Evolutionary conservation across 2,329 filamentous ascomycete genomes (phyloP).

Genomic region (Xylariaceae sp.): DNA sequence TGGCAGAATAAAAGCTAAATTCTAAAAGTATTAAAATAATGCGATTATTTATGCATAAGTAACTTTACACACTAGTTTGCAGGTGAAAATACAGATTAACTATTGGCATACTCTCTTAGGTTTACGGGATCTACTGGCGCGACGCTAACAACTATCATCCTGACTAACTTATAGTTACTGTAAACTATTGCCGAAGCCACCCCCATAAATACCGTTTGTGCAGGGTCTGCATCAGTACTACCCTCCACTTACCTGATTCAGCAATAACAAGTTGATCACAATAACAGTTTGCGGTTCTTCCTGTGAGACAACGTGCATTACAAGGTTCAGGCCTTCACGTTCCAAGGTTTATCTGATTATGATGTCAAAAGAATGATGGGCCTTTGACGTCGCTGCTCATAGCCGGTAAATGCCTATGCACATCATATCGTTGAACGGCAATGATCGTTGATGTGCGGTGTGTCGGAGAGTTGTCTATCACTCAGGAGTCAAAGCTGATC

Average conservation of each 20-base stretch:
- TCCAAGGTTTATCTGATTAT: not conserved
- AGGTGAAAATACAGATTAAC: no score
- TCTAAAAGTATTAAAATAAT: no score
- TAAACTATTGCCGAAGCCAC: not conserved
- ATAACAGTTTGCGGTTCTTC: not conserved
- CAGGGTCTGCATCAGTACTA: not conserved
- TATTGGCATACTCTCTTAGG: no score
- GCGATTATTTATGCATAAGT: no score
- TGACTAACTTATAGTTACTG: no score
- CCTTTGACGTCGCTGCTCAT: not conserved
- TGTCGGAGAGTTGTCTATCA: not conserved
- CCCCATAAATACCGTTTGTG: not conserved
- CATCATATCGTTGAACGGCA: not conserved
- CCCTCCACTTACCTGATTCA: not conserved
- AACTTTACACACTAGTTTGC: no score
- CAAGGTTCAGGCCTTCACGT: not conserved
- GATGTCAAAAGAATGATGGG: not conserved
- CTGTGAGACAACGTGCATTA: not conserved
- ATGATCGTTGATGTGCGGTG: not conserved
- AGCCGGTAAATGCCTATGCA: not conserved
- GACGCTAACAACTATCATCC: no score
- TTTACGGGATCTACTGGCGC: no score
- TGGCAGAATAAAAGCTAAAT: no score
- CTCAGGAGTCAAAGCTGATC: conserved; percentile 3
- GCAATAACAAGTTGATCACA: conserved; percentile 11